Conservation (phyloP, 108 stramenopile genomes). For the Aurantiochytrium sp. region DNA sequence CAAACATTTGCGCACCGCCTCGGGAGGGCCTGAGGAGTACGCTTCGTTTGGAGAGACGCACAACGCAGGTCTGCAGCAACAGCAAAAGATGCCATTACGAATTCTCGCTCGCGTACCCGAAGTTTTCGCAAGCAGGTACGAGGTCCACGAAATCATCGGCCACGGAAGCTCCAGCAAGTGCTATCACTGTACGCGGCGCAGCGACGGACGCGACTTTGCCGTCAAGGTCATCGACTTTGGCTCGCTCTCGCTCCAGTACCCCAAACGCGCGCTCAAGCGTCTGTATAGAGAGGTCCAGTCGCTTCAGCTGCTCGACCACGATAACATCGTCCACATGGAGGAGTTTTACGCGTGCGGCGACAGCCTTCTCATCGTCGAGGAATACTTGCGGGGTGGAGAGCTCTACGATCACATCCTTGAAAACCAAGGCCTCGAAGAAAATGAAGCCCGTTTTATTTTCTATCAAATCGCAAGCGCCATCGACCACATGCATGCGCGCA, state of each 20-base stretch:
- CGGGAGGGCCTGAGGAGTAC: too few relatives aligned
- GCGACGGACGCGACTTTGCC: conserved; percentile 47
- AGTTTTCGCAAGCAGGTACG: not conserved
- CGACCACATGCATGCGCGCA: conserved; percentile 35
- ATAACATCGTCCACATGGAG: conserved; percentile 6
- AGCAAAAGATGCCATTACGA: not conserved
- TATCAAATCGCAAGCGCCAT: conserved; percentile 12
- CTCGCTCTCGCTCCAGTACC: not conserved
- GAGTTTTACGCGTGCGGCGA: not conserved
- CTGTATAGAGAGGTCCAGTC: not conserved
- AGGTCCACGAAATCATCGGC: not conserved
- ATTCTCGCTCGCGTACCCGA: not conserved
- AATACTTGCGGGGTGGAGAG: not conserved
- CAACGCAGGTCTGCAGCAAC: too few relatives aligned
- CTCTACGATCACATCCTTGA: not conserved
- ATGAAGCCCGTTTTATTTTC: not conserved
- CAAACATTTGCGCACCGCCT: too few relatives aligned
- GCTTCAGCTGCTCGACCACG: conserved; percentile 18
- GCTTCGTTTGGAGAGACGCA: too few relatives aligned
- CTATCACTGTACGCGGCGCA: conserved; percentile 40
- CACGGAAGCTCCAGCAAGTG: conserved; percentile 5
- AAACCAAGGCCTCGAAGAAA: not conserved
- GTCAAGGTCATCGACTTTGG: not conserved
- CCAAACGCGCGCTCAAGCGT: not conserved
- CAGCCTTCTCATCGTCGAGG: not conserved